Evolutionary conservation across 2,329 filamentous ascomycete species (phyloP).

Genomic region (Reticulascus tulasneorum): DNA sequence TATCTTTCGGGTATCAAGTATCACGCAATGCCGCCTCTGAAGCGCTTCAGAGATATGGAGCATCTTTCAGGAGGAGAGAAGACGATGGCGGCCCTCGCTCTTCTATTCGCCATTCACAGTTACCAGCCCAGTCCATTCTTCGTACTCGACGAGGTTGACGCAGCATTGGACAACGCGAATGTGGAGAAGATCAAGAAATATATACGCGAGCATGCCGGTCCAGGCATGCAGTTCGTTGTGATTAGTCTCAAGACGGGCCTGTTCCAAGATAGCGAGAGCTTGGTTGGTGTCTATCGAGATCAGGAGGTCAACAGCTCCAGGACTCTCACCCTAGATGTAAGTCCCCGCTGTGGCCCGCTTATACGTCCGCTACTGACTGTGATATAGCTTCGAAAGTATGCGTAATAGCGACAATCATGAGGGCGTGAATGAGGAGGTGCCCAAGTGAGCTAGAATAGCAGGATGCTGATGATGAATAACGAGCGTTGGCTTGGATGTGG

Average conservation of each 20-base stretch:
- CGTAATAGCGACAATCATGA: conserved; percentile 1
- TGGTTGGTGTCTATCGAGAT: conserved; percentile 94
- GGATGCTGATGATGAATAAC: neutral
- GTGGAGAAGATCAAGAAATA: conserved; percentile 96
- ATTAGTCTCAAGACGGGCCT: conserved; percentile 93
- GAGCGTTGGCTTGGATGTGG: neutral
- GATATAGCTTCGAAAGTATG: conserved; percentile 9
- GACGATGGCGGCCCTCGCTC: conserved; percentile 95
- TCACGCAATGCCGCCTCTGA: conserved; percentile 96
- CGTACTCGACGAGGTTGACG: conserved; percentile 96
- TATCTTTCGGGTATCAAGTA: conserved; percentile 97
- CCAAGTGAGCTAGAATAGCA: neutral
- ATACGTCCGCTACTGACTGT: conserved; percentile 4
- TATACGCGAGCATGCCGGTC: conserved; percentile 87
- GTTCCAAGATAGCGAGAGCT: conserved; percentile 92
- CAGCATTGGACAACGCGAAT: conserved; percentile 96
- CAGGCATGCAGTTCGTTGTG: conserved; percentile 98
- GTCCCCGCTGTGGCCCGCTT: conserved; percentile 32
- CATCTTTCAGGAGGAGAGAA: conserved; percentile 96
- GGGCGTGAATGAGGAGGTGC: neutral
- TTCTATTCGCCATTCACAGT: conserved; percentile 93
- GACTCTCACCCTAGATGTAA: conserved; percentile 91
- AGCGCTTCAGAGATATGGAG: conserved; percentile 99
- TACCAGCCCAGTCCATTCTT: conserved; percentile 97
- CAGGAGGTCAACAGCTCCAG: conserved; percentile 90